Base-by-base conservation (phyloP, 176 grass and related monocot genomes). In the Hyparrhenia diplandra region DNA sequence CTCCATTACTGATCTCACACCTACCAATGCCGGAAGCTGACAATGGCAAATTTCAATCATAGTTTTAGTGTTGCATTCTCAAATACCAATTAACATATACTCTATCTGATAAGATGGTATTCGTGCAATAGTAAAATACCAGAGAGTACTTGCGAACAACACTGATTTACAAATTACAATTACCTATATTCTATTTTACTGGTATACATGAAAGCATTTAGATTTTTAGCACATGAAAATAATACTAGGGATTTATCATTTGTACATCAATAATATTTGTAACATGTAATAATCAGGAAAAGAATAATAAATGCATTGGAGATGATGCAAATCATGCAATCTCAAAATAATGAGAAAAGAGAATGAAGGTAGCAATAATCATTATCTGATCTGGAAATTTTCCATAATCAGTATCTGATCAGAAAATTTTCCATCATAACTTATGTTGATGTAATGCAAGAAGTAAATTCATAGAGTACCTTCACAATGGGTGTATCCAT, bases 401-500 rank as follows among this genome's bases (percentile, higher is more conserved):
- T 9, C 49, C 65, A 29, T 63, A 13, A 49, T 14, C 14, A 16
- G n/a, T 72, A 52, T 35, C 45, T 74, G 18, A 34, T 54, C 77
- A 79, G 1, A 34, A 36, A 34, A 24, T 17, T 39, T 13, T 9
- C 49, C 65, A 29, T 63, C 29, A 62, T 17, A 32, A 70, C 31
- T 69, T 46, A 40, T 81, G 74, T 42, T n/a, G 52, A 75, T 46
- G 66, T 28, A 69, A 71, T 46, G 58, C 20, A 13, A 85, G 29
- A 80, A 74, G 40, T 70, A 91, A 78, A 61, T 67, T 82, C 40
- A 42, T 18, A 80, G 54, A 43, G 40, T 85, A 97, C 94, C 94
- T 97, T 91, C 91, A 77, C 94, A 97, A 80, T 93, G 76, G 28
- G 74, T 93, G 80, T 97, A 97, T 68, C 94, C 94, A 85, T 97